Base-by-base conservation (phyloP, 2,329 filamentous ascomycete genomes). In the Rutstroemia sp. region DNA sequence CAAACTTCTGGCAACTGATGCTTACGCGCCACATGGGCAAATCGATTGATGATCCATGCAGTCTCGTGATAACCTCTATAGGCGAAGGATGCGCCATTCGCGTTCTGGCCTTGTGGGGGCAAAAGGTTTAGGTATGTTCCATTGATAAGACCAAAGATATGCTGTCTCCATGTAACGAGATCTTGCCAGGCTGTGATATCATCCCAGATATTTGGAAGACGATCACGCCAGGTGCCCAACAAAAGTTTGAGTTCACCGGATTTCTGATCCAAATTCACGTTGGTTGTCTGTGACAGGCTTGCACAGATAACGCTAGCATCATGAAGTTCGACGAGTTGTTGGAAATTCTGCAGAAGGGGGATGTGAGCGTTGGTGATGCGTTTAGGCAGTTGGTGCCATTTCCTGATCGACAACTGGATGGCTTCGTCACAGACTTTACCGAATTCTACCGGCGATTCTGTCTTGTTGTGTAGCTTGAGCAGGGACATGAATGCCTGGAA, bases 141-240 rank as follows among this genome's bases (percentile, higher is more conserved):
- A 70, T 99, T 99, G 74, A 99, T 97, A 23, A 99, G 81, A 57
- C 91, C 88, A 76, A 99, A 99, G 59, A 99, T 96, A 72, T 99
- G 94, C 70, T 99, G 95, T 64, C 94, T 85, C 94, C 94, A 99
- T 1, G 94, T 99, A n/a, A 99, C 94, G 42, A 99, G 77, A 69
- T 99, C 95, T 71, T 99, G 94, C 94, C 94, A 99, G 41, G 94
- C 90, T 62, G 95, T 96, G 71, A 99, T 99, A 71, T 99, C 94
- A 70, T 99, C 94, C 94, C 94, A 99, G 3, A 96, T 88, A 68
- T 99, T 99, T 1, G 94, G 94, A 52, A 99, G 76, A 49, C 94
- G 83, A 70, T 99, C 94, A 57, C 94, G 85, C 94, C 94, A 99
- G 7, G 92, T 94, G 54, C 90, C 90, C 5, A 99, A 80, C 3